Percentiles rank a stretch among this genome's conserved stretches.
phyloP scores from a whole-genome alignment of 192 early-diverging fungal species.

The Coemansia sp. region DNA sequence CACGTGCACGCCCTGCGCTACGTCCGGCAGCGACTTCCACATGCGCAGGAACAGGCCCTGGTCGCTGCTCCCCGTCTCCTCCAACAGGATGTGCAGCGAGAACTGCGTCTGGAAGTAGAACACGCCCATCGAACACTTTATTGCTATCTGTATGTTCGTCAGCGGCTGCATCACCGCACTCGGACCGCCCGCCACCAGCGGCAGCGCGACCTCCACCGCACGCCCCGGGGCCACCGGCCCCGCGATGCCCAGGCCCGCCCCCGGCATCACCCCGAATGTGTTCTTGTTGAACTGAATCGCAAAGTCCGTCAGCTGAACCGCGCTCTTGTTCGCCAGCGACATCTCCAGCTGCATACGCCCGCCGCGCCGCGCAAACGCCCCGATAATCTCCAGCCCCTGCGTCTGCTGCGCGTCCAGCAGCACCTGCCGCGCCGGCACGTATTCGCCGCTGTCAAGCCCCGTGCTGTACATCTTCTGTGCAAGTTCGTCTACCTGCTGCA shows the following conservation, averaged over 20 bases:
- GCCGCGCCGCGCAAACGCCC: slow-evolving; percentile 57
- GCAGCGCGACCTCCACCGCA: slow-evolving; percentile 47
- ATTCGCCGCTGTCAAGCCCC: slow-evolving; percentile 19
- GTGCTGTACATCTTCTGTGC: slow-evolving; percentile 42
- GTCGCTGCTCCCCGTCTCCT: slow-evolving; percentile 48
- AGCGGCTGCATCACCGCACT: slow-evolving; percentile 52
- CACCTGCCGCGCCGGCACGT: slow-evolving; percentile 44
- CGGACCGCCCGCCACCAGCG: slow-evolving; percentile 56
- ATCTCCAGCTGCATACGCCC: slow-evolving; percentile 66
- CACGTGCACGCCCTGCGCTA: slow-evolving; percentile 20
- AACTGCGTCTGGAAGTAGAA: slow-evolving; percentile 69
- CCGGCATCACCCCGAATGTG: slow-evolving; percentile 62
- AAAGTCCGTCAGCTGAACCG: slow-evolving; percentile 57
- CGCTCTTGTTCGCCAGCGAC: slow-evolving; percentile 57
- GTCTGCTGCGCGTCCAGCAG: slow-evolving; percentile 51
- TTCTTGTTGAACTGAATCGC: slow-evolving; percentile 84
- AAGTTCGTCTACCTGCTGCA: slow-evolving; percentile 33
- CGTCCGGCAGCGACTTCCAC: slow-evolving; percentile 54
- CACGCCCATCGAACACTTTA: slow-evolving; percentile 65
- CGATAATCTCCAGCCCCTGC: slow-evolving; percentile 55
- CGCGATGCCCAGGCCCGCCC: slow-evolving; percentile 43
- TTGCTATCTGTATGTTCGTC: slow-evolving; percentile 67
- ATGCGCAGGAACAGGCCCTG: slow-evolving; percentile 55
- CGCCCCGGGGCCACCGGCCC: slow-evolving; percentile 47
- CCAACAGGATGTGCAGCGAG: slow-evolving; percentile 61